phyloP scores from a whole-genome alignment of 2,329 filamentous ascomycete species.

The Aspergillus sp. region DNA sequence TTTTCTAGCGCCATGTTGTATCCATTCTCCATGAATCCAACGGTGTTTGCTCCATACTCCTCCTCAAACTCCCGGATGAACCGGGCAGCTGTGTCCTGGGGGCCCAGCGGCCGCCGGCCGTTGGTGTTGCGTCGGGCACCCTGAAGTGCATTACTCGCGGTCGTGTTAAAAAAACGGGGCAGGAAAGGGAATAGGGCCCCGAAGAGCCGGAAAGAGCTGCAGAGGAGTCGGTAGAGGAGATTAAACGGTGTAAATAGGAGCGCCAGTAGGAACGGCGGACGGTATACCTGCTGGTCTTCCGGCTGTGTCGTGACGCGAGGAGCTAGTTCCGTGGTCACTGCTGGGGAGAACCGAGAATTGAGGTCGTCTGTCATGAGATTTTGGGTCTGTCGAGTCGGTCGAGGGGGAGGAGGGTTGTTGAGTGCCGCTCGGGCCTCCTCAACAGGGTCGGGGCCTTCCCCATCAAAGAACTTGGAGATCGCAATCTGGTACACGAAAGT shows the following conservation, averaged over 20 bases:
- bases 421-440: conserved; percentile 71
- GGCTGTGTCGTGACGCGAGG: conserved; percentile 80
- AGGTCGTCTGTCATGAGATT: conserved; percentile 60
- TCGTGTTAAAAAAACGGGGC: conserved; percentile 57
- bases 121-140: conserved; percentile 56
- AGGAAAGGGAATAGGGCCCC: conserved; percentile 79
- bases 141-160: conserved; percentile 50
- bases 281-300: conserved; percentile 62
- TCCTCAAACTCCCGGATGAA: conserved; percentile 95
- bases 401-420: conserved; percentile 58
- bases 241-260: conserved; percentile 80
- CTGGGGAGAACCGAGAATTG: conserved; percentile 29
- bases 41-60: conserved; percentile 67
- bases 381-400: conserved; percentile 64
- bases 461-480: conserved; percentile 96
- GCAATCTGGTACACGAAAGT: conserved; percentile 66
- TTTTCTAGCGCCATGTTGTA: conserved; percentile 89
- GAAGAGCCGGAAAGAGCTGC: conserved; percentile 66
- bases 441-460: conserved; percentile 79
- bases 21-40: conserved; percentile 83
- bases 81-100: conserved; percentile 81
- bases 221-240: conserved; percentile 70
- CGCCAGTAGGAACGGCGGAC: conserved; percentile 72
- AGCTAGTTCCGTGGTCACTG: conserved; percentile 60
- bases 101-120: conserved; percentile 73